phyloP scores from a whole-genome alignment of 768 basidiomycete genomes.

The Boletus tomentosulus region DNA sequence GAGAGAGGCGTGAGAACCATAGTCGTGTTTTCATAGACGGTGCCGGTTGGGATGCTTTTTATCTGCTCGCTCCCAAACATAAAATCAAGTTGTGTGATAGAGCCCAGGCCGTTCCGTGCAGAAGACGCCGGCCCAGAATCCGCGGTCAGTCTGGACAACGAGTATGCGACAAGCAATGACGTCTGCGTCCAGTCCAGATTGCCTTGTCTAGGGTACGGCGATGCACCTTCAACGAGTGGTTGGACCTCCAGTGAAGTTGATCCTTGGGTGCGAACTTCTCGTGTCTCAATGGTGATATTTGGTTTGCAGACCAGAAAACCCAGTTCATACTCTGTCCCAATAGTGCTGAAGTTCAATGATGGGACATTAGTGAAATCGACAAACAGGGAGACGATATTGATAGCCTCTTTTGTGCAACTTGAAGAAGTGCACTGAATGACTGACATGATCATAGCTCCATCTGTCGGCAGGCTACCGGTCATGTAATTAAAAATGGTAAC shows the following conservation, averaged over 20 bases:
- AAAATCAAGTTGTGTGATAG: conserved; percentile 7
- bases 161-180: conserved; percentile 7
- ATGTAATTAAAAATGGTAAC: conserved; percentile 12
- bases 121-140: conserved; percentile 9
- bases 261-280: conserved; percentile 17
- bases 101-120: conserved; percentile 8
- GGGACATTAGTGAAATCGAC: conserved; percentile 12
- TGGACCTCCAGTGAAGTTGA: conserved; percentile 11
- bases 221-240: neutral
- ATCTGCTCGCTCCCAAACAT: conserved; percentile 7
- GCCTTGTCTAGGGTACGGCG: conserved; percentile 5
- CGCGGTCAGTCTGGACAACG: conserved; percentile 4
- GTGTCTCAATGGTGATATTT: conserved; percentile 18
- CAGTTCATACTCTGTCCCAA: conserved; percentile 14
- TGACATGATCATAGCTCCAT: conserved; percentile 14
- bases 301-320: conserved; percentile 23
- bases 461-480: conserved; percentile 13
- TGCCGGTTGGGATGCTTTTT: neutral
- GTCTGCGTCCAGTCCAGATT: conserved; percentile 18
- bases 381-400: conserved; percentile 11
- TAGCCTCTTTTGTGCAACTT: conserved; percentile 2
- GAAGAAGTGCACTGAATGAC: conserved; percentile 12
- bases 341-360: conserved; percentile 8
- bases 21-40: conserved; percentile 1
- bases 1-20: conserved; percentile 4